Evolutionary conservation across 192 early-diverging fungal species (phyloP).

Genomic region (Jimgerdemannia lactiflua): DNA sequence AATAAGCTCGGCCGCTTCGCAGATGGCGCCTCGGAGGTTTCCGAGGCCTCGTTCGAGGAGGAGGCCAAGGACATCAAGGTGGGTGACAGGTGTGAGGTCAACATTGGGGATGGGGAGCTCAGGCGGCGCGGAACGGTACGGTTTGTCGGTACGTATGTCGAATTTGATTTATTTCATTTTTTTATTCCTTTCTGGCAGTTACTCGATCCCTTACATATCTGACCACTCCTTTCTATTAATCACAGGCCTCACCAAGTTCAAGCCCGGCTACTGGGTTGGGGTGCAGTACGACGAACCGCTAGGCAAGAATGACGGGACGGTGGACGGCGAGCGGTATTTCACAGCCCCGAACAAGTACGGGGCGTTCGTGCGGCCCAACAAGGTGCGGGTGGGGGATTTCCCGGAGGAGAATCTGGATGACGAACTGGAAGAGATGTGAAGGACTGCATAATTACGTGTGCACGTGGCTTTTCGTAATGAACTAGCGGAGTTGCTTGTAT

Average conservation of each 20-base stretch:
- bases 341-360: constrained; percentile 70
- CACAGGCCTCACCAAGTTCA: constrained; percentile 64
- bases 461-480: neutral
- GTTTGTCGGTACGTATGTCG: constrained; percentile 61
- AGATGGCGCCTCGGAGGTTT: constrained; percentile 44
- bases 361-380: constrained; percentile 87
- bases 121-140: constrained; percentile 60
- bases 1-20: constrained; percentile 88
- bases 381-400: constrained; percentile 89
- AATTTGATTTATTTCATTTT: constrained; percentile 54
- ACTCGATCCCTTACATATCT: neutral
- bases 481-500: too few relatives aligned
- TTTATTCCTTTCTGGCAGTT: constrained; percentile 2
- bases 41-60: constrained; percentile 52
- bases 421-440: constrained; percentile 62
- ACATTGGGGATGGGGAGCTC: constrained; percentile 50
- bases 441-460: neutral
- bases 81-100: constrained; percentile 84
- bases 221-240: neutral
- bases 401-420: constrained; percentile 80
- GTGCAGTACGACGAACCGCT: constrained; percentile 95
- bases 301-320: constrained; percentile 91
- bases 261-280: constrained; percentile 91
- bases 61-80: constrained; percentile 64
- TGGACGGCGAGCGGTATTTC: constrained; percentile 80